Percentiles rank a stretch among this genome's conserved stretches.
Evolutionary conservation across 345 rosid species (phyloP).

Genomic region (Moricandia moricandioides): DNA sequence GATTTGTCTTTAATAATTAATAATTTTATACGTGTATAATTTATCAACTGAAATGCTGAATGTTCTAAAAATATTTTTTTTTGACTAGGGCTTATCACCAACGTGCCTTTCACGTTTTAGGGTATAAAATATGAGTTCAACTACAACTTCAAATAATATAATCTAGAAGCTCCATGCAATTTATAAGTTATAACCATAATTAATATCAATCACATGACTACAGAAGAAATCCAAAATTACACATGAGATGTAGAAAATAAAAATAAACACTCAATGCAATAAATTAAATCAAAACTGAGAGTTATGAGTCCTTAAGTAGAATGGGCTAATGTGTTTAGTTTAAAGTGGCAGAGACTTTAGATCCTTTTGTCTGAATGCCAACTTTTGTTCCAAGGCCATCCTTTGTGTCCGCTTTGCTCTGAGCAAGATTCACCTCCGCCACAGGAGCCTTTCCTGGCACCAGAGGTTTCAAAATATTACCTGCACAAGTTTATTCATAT

Average conservation of each 20-base stretch:
- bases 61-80: background rate
- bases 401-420: constrained; percentile 11
- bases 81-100: background rate
- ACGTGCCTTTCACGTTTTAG: background rate
- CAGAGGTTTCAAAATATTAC: constrained; percentile 10
- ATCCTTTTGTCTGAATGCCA: background rate
- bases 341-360: constrained; percentile 22
- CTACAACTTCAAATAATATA: background rate
- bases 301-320: background rate
- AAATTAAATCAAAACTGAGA: background rate
- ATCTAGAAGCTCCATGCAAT: background rate
- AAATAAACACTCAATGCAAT: background rate
- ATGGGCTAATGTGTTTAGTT: background rate
- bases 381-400: constrained; percentile 23
- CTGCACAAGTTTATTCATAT: constrained; percentile 2
- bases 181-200: background rate
- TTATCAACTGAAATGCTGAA: background rate
- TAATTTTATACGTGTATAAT: background rate
- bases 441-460: background rate
- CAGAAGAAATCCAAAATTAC: background rate
- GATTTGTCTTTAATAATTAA: background rate
- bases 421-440: constrained; percentile 15
- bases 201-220: background rate
- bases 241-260: background rate
- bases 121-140: background rate